Conservation (phyloP, 345 rosid species). For the Syzygium aromaticum region DNA sequence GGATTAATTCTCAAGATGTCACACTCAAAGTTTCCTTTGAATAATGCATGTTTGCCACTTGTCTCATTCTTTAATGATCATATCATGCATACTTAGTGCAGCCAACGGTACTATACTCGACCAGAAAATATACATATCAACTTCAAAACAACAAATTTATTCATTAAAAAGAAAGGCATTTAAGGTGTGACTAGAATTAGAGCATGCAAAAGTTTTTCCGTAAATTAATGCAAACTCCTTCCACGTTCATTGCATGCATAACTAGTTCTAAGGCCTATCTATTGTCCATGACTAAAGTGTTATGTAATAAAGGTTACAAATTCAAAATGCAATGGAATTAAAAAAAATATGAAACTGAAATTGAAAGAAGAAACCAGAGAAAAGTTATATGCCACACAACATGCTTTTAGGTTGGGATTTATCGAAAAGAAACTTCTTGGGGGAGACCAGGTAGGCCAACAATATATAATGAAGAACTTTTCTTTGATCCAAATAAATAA, state of each 20-base stretch:
- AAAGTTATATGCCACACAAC: background rate
- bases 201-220: background rate
- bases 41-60: background rate
- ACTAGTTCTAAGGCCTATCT: background rate
- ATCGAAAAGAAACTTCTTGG: background rate
- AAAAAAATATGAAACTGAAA: background rate
- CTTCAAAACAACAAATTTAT: background rate
- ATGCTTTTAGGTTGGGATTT: background rate
- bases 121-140: background rate
- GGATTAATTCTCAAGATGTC: no score
- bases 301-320: background rate
- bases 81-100: background rate
- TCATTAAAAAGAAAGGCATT: background rate
- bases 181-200: background rate
- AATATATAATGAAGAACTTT: rapidly evolving
- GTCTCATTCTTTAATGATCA: background rate
- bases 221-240: background rate
- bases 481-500: background rate
- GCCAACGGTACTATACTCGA: background rate
- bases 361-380: background rate
- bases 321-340: background rate
- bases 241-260: background rate
- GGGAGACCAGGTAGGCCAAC: background rate
- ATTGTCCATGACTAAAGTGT: background rate
- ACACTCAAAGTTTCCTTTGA: background rate